Evolutionary conservation across 371 early-diverging fungal genomes (phyloP).

Genomic region (Mortierella sp.): DNA sequence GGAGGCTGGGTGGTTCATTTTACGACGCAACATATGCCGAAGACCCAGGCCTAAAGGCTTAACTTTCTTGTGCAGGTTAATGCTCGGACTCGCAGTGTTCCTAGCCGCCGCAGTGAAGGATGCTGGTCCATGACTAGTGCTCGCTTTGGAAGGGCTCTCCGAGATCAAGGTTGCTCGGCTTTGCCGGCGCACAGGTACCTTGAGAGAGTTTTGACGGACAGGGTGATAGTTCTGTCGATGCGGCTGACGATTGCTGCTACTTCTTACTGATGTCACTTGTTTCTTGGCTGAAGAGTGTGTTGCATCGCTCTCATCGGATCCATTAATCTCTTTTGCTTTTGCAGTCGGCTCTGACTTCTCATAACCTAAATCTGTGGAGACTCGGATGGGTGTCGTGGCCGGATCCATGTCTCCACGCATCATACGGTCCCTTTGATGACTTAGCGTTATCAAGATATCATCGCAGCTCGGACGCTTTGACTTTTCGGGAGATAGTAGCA

Average conservation of each 20-base stretch:
- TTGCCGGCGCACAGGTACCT: constrained; percentile 13
- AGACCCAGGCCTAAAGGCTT: constrained; percentile 50
- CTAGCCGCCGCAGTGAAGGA: not conserved
- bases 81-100: constrained; percentile 8
- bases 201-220: not conserved
- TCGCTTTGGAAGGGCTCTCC: constrained; percentile 4
- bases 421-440: constrained; percentile 48
- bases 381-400: constrained; percentile 15
- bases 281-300: not conserved
- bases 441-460: constrained; percentile 64
- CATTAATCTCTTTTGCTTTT: constrained; percentile 4
- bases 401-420: constrained; percentile 52
- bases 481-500: constrained; percentile 70
- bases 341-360: not conserved
- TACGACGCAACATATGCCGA: constrained; percentile 47
- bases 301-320: not conserved
- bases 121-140: not conserved
- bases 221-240: constrained; percentile 13
- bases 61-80: constrained; percentile 28
- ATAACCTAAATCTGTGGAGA: constrained; percentile 1
- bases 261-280: not conserved
- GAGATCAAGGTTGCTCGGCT: constrained; percentile 15
- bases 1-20: constrained; percentile 29
- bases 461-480: constrained; percentile 74
- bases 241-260: not conserved